Base-by-base conservation (phyloP, 345 rosid species). In the Lepidium africanum region DNA sequence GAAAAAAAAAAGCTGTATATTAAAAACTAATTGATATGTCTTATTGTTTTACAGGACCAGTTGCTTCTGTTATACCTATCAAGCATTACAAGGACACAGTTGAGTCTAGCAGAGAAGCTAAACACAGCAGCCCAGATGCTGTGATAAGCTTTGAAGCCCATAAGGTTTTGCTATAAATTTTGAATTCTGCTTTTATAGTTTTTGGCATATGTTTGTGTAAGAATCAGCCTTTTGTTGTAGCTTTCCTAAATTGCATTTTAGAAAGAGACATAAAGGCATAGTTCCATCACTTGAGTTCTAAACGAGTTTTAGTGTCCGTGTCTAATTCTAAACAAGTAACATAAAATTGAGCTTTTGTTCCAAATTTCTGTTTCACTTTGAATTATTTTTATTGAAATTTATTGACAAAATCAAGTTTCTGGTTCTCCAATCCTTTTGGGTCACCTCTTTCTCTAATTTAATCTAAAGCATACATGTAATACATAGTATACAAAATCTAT, bases 91-190 rank as follows among this genome's bases (percentile, higher is more conserved):
- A 89, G 97, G 78, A 94, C 99, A 68, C 99, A 89, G 73, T 85
- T 91, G 66, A 81, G 91, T 78, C 65, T 91, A 69, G 99, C 96
- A 3, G 96, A 94, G 49, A 94, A 85, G 82, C 79, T 91, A 79
- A 94, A 94, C 81, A 89, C 93, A 1, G 96, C 99, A 17, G 96
- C 97, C 15, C 97, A 94, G 79, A 73, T 88, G 77, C 82, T 82
- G 57, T 88, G 80, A 73, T 33, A 9, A 48, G 67, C 45, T 58
- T 53, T 5, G 39, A 42, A 6, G 9, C 27, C 2, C 14, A n/a
- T n/a, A 49, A 19, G 47, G 39, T 15, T 72, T 55, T 58, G 71
- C 60, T 32, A 1, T 55, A 63, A 58, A 55, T 39, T 52, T 39
- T 38, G 46, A 73, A 59, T 35, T 23, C 15, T 66, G 49, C 67